Base-by-base conservation (phyloP, 345 rosid species). In the Populus nigra region DNA sequence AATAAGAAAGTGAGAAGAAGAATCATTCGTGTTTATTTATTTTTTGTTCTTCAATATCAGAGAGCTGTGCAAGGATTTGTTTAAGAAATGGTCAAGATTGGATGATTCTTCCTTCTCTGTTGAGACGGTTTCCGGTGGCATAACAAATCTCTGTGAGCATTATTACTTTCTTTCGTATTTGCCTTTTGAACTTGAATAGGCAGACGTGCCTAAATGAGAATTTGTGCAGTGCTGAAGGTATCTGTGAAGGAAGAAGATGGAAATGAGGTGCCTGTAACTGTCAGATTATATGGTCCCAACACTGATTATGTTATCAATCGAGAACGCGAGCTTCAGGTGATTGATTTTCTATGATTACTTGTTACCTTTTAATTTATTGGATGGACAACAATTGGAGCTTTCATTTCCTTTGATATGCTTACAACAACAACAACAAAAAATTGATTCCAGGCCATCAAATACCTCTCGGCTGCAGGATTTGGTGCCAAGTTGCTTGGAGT, bases 391-490 rank as follows among this genome's bases (percentile, higher is more conserved):
- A 12, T 13, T 3, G 50, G 17, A 47, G 5, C 50, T 47, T 47
- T 47, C 16, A 47, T 47, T 47, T 39, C 1, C 15, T 65, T 29
- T 45, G 66, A 36, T 72, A 27, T 81, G 74, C 77, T 81, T 47
- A 12, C 77, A 17, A 36, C 55, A 61, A 71, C 7, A 36, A 36
- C 7, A 6, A 41, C 11, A 41, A 38, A 2, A 45, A 13, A 13
- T 76, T 83, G 20, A 77, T 33, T 88, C 83, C 83, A 95, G 97
- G 91, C 96, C 63, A 93, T 96, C 92, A 92, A 93, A 78, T 88
- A 92, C 88, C 97, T 96, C 72, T 93, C 98, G 4, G 90, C 93
- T 82, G 98, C 98, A 15, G 98, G 99, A 79, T 93, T 96, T 85
- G 98, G 99, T 76, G 99, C 98, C 22, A 91, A 96, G 87, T 87